phyloP scores from a whole-genome alignment of 106 monocot species.

The Platanthera zijinensis region DNA sequence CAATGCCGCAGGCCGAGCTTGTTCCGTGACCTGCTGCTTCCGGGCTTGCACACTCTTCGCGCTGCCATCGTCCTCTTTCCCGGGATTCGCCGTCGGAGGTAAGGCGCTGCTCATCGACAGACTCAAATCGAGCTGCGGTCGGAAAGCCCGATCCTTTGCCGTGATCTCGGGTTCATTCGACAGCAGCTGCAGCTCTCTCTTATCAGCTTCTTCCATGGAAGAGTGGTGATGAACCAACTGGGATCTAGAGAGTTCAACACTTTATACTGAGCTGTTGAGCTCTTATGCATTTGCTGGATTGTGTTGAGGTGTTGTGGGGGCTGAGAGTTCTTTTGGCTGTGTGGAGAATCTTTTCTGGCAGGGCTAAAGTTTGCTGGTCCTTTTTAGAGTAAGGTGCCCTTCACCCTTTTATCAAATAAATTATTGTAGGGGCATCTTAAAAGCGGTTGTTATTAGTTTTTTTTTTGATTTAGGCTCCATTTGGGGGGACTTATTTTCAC shows the following conservation, averaged over 20 bases:
- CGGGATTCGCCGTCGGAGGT: constrained; percentile 7
- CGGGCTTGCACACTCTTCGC: constrained; percentile 24
- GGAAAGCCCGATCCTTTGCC: no score
- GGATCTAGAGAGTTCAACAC: not conserved
- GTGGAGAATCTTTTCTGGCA: no score
- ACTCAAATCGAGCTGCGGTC: constrained; percentile 37
- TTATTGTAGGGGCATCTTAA: no score
- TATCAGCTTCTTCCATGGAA: constrained; percentile 27
- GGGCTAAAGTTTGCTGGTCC: no score
- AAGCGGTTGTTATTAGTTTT: no score
- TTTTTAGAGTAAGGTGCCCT: no score
- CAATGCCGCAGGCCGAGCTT: constrained; percentile 41
- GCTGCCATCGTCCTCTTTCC: constrained; percentile 17
- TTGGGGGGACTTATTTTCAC: no score
- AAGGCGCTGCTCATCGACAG: constrained; percentile 35
- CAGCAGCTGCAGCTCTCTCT: constrained; percentile 17
- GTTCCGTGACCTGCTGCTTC: constrained; percentile 50
- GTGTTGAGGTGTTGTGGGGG: no score
- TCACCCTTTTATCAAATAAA: no score
- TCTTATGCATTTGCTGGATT: no score
- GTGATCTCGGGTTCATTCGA: not conserved
- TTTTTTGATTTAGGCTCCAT: no score
- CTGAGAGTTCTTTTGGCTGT: no score
- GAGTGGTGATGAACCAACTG: not conserved
- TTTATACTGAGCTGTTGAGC: not conserved